Percentiles rank a stretch among this genome's conserved stretches.
phyloP scores from a whole-genome alignment of 164 flowering plant species.

The Stephania yunnanensis region DNA sequence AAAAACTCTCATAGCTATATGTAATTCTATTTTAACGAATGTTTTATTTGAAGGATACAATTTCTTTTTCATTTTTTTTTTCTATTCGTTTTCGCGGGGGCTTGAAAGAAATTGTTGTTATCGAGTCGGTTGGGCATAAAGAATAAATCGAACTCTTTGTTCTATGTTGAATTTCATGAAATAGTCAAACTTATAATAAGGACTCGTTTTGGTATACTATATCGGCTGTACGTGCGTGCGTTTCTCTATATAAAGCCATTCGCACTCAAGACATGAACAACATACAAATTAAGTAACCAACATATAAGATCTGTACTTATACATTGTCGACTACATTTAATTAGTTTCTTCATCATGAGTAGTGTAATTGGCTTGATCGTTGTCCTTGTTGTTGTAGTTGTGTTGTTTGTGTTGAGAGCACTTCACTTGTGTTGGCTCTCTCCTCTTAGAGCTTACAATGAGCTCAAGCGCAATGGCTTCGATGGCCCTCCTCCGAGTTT shows the following conservation, averaged over 20 bases:
- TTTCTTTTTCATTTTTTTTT: too few relatives aligned
- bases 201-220: not conserved
- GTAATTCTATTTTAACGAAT: too few relatives aligned
- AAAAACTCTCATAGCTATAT: too few relatives aligned
- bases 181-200: not conserved
- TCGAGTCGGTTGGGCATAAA: too few relatives aligned
- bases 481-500: slow-evolving; percentile 76
- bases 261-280: not conserved
- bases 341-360: too few relatives aligned
- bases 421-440: slow-evolving; percentile 38
- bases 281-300: not conserved
- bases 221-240: not conserved
- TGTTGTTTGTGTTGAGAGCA: slow-evolving; percentile 15
- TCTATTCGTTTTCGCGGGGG: too few relatives aligned
- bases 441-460: slow-evolving; percentile 31
- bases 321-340: not conserved
- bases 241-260: slow-evolving; percentile 1
- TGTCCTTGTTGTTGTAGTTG: not conserved
- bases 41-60: too few relatives aligned
- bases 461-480: slow-evolving; percentile 49
- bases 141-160: too few relatives aligned
- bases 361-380: slow-evolving; percentile 5
- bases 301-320: not conserved
- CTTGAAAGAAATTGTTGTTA: too few relatives aligned
- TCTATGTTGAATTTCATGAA: too few relatives aligned